These are phyloP conservation scores for Sordariomycetes sp. DNA, from an alignment of 2,329 filamentous ascomycete species.

Conservation along the genomic window DNA sequence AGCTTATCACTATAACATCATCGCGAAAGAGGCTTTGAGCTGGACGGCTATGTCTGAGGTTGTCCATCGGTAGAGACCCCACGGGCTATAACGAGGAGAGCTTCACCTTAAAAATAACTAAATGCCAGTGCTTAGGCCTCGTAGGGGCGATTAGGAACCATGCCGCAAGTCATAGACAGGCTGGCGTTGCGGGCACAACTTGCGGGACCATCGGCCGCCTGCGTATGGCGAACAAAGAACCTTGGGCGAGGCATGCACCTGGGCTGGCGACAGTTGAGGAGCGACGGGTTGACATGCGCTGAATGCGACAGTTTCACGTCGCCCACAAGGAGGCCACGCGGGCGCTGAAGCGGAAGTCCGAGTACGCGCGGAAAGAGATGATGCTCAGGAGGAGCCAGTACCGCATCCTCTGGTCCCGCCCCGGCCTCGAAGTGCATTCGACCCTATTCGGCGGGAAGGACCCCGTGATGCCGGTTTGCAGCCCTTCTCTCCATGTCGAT, in stretches of 20 bases:
- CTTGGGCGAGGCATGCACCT: background rate
- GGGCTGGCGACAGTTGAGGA: background rate
- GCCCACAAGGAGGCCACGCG: too few relatives aligned
- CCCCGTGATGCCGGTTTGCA: too few relatives aligned
- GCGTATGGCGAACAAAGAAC: background rate
- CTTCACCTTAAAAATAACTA: background rate
- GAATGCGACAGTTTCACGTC: too few relatives aligned
- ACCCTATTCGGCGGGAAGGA: too few relatives aligned
- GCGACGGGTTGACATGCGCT: too few relatives aligned
- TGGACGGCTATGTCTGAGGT: background rate
- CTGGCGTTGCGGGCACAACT: background rate
- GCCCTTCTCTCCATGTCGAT: too few relatives aligned
- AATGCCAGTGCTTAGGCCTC: background rate
- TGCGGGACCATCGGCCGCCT: background rate
- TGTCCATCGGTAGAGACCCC: background rate
- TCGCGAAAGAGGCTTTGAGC: background rate
- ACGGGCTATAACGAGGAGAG: background rate
- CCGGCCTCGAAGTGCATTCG: too few relatives aligned
- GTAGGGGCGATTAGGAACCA: background rate
- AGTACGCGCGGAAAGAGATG: too few relatives aligned
- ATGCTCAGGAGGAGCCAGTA: too few relatives aligned
- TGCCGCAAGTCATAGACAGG: background rate
- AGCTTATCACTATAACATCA: background rate
- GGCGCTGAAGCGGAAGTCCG: too few relatives aligned
- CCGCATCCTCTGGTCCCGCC: too few relatives aligned